Percentiles rank a stretch among this genome's conserved stretches.
Evolutionary conservation across 2,329 filamentous ascomycete genomes (phyloP).

Genomic region (Cadophora sp.): DNA sequence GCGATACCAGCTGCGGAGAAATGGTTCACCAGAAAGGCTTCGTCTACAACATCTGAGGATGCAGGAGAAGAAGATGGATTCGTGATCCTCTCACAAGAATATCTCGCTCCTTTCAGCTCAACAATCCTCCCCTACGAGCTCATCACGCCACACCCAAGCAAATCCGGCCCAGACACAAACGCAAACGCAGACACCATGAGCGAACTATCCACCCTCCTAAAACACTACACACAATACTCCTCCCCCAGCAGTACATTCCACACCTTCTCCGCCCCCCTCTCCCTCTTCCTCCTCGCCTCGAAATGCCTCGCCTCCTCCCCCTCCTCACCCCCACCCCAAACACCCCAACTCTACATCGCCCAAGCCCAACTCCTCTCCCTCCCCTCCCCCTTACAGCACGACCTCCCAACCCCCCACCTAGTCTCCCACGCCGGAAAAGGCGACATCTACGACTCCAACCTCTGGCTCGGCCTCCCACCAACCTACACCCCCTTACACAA

Average conservation of each 20-base stretch:
- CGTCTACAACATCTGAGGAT: background rate
- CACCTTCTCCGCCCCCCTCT: conserved; percentile 51
- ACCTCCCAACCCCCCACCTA: conserved; percentile 72
- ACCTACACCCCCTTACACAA: conserved; percentile 91
- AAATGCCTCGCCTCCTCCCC: background rate
- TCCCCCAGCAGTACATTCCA: conserved; percentile 48
- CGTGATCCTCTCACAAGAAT: conserved; percentile 40
- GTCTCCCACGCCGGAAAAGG: conserved; percentile 71
- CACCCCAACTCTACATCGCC: conserved; percentile 76
- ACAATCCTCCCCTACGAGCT: conserved; percentile 66
- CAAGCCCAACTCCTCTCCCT: conserved; percentile 78
- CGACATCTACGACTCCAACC: conserved; percentile 84
- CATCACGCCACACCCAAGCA: too few species aligned
- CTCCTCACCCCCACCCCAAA: background rate
- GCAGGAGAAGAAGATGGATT: background rate
- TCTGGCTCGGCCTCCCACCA: conserved; percentile 88
- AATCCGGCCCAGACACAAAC: too few species aligned
- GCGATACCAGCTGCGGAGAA: conserved; percentile 58
- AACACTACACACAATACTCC: conserved; percentile 19
- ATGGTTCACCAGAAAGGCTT: conserved; percentile 59
- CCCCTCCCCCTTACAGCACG: conserved; percentile 64
- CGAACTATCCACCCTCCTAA: conserved; percentile 14
- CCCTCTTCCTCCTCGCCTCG: conserved; percentile 37
- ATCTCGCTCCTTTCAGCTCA: conserved; percentile 49
- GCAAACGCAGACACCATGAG: background rate